Conservation (phyloP, 2,329 filamentous ascomycete genomes). For the Clarireedia homoeocarpa region DNA sequence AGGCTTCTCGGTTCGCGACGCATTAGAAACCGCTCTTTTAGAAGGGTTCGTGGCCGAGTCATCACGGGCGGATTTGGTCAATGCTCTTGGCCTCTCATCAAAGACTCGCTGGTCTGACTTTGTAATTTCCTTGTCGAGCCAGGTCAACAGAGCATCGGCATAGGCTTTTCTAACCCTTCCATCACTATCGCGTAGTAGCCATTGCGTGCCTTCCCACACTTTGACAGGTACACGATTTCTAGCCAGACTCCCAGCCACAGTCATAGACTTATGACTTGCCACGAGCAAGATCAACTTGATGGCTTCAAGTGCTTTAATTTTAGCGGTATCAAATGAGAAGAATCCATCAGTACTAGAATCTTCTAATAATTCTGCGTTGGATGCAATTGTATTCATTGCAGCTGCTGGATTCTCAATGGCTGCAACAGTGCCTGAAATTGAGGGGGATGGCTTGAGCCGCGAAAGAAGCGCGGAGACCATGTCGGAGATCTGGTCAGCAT, state of each 20-base stretch:
- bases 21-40: conserved; percentile 60
- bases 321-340: conserved; percentile 55
- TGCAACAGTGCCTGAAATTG: conserved; percentile 36
- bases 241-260: conserved; percentile 56
- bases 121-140: conserved; percentile 75
- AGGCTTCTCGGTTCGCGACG: conserved; percentile 39
- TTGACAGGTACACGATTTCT: conserved; percentile 70
- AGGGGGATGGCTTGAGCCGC: conserved; percentile 61
- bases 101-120: conserved; percentile 54
- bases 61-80: conserved; percentile 26
- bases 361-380: conserved; percentile 41
- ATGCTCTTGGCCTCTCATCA: conserved; percentile 44
- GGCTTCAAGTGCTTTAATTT: conserved; percentile 61
- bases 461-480: conserved; percentile 79
- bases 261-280: conserved; percentile 60
- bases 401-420: conserved; percentile 37
- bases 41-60: conserved; percentile 25
- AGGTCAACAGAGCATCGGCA: conserved; percentile 72
- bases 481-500: conserved; percentile 90
- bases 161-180: conserved; percentile 77
- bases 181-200: conserved; percentile 76
- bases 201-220: conserved; percentile 95
- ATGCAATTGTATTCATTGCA: conserved; percentile 39
- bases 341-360: conserved; percentile 47
- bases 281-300: conserved; percentile 78